Base-by-base conservation (phyloP, 306 rosid genomes). In the Dryas alaskensis region DNA sequence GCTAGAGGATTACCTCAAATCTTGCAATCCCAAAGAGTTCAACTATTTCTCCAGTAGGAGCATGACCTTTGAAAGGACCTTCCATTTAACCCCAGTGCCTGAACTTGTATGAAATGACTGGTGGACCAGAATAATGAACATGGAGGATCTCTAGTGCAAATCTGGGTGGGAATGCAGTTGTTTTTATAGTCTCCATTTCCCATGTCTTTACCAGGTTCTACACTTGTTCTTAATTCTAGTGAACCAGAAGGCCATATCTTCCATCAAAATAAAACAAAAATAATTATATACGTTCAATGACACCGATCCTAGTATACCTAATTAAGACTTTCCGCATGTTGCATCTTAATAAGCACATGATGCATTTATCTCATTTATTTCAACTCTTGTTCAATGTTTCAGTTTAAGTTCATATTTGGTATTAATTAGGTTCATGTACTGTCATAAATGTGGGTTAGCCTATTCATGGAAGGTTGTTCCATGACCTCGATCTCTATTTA, bases 61-160 rank as follows among this genome's bases (percentile, higher is more conserved):
- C 83, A 55, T 85, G 86, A 9, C 83, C 84, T 71, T 89, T 87
- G 86, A 77, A 89, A 70, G 96, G 88, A 60, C 96, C 91, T 46
- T 90, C 96, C 92, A 88, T 84, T 79, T 69, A 81, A 13, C 89
- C 93, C 93, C 96, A 90, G 57, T 90, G 93, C 77, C 93, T 86
- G 72, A 90, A 90, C 64, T 90, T 90, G 84, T 73, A 90, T 7
- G 81, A 82, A 45, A 86, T 83, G 55, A 73, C 49, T 0, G 96
- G 93, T 2, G 96, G 91, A 43, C 91, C 93, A 8, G 86, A 49
- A 65, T 84, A 90, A 22, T 22, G 22, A 1, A 83, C 88, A 4
- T 78, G 79, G 1, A 88, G 62, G 70, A 90, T 40, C 77, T 90
- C 91, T 17, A 88, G 52, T 12, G 91, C 92, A 65, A 90, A 90